These are phyloP conservation scores for Filobasidium floriforme DNA, from an alignment of 768 basidiomycete species.

Conservation along the genomic window DNA sequence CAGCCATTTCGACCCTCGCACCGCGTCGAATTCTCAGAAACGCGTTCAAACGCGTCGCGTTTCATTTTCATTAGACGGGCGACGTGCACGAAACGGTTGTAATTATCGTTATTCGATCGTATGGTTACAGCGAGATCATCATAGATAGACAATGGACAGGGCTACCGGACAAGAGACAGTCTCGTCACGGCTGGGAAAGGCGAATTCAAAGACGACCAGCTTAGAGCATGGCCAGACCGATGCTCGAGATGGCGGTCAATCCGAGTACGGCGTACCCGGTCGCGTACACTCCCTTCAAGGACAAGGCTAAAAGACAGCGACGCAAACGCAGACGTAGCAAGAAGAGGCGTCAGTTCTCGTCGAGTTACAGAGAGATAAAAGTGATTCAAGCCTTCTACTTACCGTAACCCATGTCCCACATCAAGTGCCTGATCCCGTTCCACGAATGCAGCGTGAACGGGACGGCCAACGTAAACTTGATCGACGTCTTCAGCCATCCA, in stretches of 20 bases:
- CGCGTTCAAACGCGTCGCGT: neutral
- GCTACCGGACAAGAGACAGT: too few species aligned
- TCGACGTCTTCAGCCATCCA: constrained; percentile 63
- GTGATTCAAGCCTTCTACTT: too few species aligned
- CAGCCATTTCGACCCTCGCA: too few species aligned
- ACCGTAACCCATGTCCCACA: constrained; percentile 87
- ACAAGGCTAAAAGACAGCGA: constrained; percentile 55
- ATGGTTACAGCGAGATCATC: too few species aligned
- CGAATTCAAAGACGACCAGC: neutral
- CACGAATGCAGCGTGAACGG: constrained; percentile 85
- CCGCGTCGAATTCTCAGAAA: neutral
- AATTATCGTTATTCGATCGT: too few species aligned
- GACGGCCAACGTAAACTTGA: constrained; percentile 69
- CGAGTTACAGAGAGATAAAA: too few species aligned
- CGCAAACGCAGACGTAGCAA: too few species aligned
- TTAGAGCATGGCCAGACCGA: constrained; percentile 40
- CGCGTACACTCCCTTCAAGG: constrained; percentile 67
- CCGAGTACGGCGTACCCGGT: constrained; percentile 79
- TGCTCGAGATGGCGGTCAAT: constrained; percentile 66
- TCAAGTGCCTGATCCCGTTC: constrained; percentile 83
- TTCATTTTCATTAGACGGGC: neutral
- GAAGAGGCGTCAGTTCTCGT: neutral
- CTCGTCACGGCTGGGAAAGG: too few species aligned
- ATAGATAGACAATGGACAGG: too few species aligned
- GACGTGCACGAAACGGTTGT: too few species aligned